Evolutionary conservation across 495 filamentous ascomycete genomes (phyloP).

Genomic region (Tuber brumale): DNA sequence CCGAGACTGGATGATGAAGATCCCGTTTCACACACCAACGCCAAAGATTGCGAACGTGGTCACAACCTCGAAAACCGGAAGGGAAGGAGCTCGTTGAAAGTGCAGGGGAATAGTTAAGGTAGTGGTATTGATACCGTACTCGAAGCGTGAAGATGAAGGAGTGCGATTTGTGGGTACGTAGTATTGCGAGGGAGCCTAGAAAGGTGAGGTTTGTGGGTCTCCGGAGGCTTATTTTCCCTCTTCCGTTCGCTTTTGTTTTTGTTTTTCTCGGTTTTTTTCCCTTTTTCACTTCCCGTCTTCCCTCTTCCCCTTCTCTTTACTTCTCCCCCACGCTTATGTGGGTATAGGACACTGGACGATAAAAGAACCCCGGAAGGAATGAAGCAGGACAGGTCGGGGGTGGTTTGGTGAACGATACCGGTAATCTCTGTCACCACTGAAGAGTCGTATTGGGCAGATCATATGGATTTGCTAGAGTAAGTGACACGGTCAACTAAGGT

Average conservation of each 20-base stretch:
- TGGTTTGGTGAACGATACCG: neutral
- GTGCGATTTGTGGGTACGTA: neutral
- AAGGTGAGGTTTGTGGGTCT: neutral
- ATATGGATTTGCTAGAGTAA: no score
- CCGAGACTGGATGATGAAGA: slow-evolving; percentile 7
- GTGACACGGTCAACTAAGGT: no score
- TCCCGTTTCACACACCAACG: slow-evolving; percentile 1
- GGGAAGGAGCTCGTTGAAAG: neutral
- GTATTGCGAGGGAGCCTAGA: neutral
- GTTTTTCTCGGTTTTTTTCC: slow-evolving; percentile 17
- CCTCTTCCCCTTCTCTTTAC: neutral
- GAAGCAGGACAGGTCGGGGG: neutral
- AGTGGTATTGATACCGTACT: neutral
- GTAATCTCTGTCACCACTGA: neutral
- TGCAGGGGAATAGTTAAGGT: neutral
- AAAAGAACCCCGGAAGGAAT: neutral
- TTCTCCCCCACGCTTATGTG: slow-evolving; percentile 3
- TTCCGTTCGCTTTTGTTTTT: slow-evolving; percentile 21
- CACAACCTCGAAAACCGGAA: neutral
- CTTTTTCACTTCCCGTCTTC: slow-evolving; percentile 12
- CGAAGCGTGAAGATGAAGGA: neutral
- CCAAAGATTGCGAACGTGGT: neutral
- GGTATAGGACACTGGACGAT: neutral
- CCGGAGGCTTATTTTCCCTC: slow-evolving; percentile 8
- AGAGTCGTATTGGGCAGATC: no score